Conservation (phyloP, 768 basidiomycete species). For the Lactarius evosmus region DNA sequence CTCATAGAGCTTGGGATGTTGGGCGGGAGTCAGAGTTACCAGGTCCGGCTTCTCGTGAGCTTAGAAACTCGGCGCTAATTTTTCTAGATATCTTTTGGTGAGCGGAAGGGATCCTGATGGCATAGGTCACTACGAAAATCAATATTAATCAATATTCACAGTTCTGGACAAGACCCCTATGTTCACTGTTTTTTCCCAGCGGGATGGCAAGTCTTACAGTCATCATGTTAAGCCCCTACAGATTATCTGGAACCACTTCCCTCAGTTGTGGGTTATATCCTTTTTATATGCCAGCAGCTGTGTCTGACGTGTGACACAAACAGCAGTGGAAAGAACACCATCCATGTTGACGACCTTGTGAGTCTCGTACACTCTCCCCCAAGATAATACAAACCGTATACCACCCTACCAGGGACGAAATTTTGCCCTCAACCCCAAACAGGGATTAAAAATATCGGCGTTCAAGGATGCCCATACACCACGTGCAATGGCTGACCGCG, state of each 20-base stretch:
- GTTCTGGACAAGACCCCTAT: constrained; percentile 86
- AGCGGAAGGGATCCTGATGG: not conserved
- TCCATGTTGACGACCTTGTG: constrained; percentile 86
- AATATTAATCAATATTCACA: constrained; percentile 31
- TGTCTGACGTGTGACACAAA: not conserved
- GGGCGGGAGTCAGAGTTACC: constrained; percentile 64
- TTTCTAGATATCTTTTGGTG: constrained; percentile 27
- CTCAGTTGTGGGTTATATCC: constrained; percentile 56
- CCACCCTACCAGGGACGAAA: constrained; percentile 46
- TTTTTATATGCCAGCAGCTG: not conserved
- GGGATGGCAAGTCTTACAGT: constrained; percentile 69
- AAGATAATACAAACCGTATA: constrained; percentile 8
- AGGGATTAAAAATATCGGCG: constrained; percentile 79
- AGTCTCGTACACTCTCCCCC: constrained; percentile 27
- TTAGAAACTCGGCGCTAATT: not conserved
- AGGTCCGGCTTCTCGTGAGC: constrained; percentile 42
- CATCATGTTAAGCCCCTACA: constrained; percentile 81
- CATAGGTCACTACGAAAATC: constrained; percentile 10
- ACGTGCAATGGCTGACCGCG: constrained; percentile 61
- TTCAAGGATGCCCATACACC: constrained; percentile 76
- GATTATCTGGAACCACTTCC: constrained; percentile 86
- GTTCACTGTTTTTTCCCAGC: constrained; percentile 81
- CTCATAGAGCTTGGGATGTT: constrained; percentile 84
- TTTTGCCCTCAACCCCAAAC: constrained; percentile 81
- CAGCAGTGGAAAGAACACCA: constrained; percentile 68